Conservation (phyloP, 2,329 filamentous ascomycete species). For the Didymella pinodella region DNA sequence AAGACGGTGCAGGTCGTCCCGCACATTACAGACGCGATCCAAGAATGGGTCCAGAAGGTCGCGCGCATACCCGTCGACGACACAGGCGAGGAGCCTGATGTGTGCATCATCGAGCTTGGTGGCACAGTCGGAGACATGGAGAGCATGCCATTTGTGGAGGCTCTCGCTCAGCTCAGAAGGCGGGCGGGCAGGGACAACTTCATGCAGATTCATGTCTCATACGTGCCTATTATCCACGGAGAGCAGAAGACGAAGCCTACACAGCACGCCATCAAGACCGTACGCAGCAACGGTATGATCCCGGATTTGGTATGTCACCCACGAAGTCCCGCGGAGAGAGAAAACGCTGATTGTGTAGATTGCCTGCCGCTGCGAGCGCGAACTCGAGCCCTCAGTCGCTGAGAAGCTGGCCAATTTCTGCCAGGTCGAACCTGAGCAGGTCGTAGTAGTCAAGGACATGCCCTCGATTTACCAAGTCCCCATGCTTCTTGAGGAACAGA, state of each 20-base stretch:
- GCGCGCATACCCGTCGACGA: constrained; percentile 87
- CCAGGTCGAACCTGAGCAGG: constrained; percentile 84
- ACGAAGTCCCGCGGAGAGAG: not conserved
- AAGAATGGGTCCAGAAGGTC: constrained; percentile 90
- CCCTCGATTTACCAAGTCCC: constrained; percentile 93
- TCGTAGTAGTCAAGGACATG: constrained; percentile 87
- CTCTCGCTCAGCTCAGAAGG: constrained; percentile 78
- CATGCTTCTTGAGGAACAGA: constrained; percentile 85
- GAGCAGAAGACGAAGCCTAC: constrained; percentile 98
- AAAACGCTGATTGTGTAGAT: constrained; percentile 64
- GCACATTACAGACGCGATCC: constrained; percentile 89
- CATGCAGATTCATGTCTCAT: constrained; percentile 86
- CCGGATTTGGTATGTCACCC: constrained; percentile 63
- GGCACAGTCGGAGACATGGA: constrained; percentile 84
- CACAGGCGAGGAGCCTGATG: constrained; percentile 81
- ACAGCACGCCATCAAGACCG: constrained; percentile 84
- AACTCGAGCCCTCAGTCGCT: constrained; percentile 76
- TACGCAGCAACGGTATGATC: constrained; percentile 77
- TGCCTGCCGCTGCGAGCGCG: constrained; percentile 86
- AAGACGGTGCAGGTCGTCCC: constrained; percentile 91
- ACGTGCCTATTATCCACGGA: constrained; percentile 77
- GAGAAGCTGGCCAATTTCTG: constrained; percentile 90
- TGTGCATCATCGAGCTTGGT: constrained; percentile 82
- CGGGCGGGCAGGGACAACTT: constrained; percentile 81
- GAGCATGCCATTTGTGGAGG: constrained; percentile 86